Percentiles rank a stretch among this genome's conserved stretches.
phyloP scores from a whole-genome alignment of 768 basidiomycete species.

The Lepiota brunneoincarnata region DNA sequence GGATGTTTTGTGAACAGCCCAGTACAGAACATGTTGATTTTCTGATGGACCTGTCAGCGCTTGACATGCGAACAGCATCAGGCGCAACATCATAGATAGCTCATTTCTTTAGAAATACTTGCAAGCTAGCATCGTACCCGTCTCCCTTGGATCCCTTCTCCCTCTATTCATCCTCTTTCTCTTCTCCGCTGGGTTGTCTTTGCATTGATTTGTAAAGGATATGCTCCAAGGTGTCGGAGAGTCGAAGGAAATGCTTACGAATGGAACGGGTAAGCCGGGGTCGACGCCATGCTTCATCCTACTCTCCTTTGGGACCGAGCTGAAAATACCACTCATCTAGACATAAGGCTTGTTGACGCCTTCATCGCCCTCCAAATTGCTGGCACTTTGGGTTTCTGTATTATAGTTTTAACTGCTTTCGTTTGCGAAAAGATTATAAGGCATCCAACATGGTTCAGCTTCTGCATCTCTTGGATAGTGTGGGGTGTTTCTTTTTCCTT shows the following conservation, averaged over 20 bases:
- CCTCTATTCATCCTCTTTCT: not conserved
- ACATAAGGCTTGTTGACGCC: slow-evolving; percentile 14
- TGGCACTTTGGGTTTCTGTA: slow-evolving; percentile 21
- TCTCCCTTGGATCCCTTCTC: no score
- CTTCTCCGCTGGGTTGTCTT: no score
- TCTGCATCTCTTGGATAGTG: slow-evolving; percentile 27
- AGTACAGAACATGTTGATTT: no score
- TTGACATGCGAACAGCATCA: no score
- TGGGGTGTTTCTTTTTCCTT: slow-evolving; percentile 28
- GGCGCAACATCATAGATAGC: no score
- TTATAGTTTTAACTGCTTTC: slow-evolving; percentile 25
- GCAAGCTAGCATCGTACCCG: no score
- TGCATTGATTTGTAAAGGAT: not conserved
- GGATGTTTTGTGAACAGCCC: no score
- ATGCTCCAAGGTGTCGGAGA: no score
- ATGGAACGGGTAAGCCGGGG: no score
- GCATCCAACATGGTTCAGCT: slow-evolving; percentile 30
- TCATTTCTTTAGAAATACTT: no score
- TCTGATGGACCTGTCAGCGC: no score
- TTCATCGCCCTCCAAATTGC: slow-evolving; percentile 26
- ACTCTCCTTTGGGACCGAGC: not conserved
- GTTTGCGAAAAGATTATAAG: slow-evolving; percentile 22
- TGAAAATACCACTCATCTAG: not conserved
- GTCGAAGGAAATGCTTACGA: no score
- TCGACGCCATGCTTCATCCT: not conserved